Percentiles rank a stretch among this genome's conserved stretches.
Conservation (phyloP, 1,284 basidiomycete genomes). For the Exsudoporus floridanus region DNA sequence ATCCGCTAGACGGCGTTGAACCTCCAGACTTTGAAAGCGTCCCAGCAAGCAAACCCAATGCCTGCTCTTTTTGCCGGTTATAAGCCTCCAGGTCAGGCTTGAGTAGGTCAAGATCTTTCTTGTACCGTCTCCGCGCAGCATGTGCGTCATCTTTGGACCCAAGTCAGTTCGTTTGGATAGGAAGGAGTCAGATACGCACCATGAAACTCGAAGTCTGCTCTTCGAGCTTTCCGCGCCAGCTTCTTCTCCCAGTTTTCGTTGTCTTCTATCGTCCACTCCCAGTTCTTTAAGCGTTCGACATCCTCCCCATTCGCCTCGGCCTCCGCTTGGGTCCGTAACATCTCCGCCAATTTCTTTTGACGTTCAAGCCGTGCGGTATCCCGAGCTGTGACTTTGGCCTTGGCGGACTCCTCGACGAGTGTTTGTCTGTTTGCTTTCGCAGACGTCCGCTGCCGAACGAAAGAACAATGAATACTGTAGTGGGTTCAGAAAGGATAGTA, state of each 20-base stretch:
- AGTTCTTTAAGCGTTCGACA: conserved; percentile 55
- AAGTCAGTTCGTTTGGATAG: conserved; percentile 19
- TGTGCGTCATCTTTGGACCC: conserved; percentile 76
- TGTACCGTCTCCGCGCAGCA: conserved; percentile 85
- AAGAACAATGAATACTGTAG: not conserved
- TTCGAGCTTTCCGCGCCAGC: conserved; percentile 40
- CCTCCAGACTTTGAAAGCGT: conserved; percentile 46
- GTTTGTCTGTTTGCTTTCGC: conserved; percentile 80
- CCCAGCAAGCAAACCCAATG: conserved; percentile 70
- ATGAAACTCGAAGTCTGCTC: conserved; percentile 80
- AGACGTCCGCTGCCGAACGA: conserved; percentile 60
- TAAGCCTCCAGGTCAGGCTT: conserved; percentile 86
- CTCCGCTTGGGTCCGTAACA: conserved; percentile 82
- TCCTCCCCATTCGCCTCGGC: conserved; percentile 87
- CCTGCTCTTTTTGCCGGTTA: conserved; percentile 83
- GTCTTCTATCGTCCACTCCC: conserved; percentile 33
- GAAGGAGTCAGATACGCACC: conserved; percentile 42
- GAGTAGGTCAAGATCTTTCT: conserved; percentile 83
- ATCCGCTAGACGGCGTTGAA: conserved; percentile 31
- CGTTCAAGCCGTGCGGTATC: conserved; percentile 82
- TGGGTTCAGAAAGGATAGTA: not conserved
- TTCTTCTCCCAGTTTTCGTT: conserved; percentile 34
- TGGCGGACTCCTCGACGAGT: conserved; percentile 79
- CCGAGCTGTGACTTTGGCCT: conserved; percentile 69
- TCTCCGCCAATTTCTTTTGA: conserved; percentile 86